Base-by-base conservation (phyloP, 2,329 filamentous ascomycete species). In the Colletotrichum sp. region DNA sequence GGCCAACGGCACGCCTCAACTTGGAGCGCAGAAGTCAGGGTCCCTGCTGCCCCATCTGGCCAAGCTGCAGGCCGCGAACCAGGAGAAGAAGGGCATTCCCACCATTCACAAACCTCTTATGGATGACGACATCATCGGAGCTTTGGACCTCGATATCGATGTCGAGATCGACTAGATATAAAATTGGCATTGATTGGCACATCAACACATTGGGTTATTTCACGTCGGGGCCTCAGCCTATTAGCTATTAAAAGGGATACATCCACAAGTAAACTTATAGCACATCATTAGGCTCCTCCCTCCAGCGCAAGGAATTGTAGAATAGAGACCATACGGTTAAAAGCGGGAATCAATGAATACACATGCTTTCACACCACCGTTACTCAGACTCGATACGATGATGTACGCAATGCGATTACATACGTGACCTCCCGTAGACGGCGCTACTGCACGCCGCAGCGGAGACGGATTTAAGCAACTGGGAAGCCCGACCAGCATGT, bases 61-160 rank as follows among this genome's bases (percentile, higher is more conserved):
- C 70, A 92, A 88, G 84, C 84, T 90, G 78, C 88, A 88, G 81
- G 85, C 88, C 78, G 88, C 89, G 84, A 87, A 87, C 77, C 85
- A 85, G 74, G 89, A 92, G 79, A 92, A 90, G 84, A 92, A 90
- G 80, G 90, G 90, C 15, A 84, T 93, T 76, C 90, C 92, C 5
- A 92, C 92, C 15, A 94, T 95, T 65, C 94, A 96, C 81, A 93
- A 94, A 85, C 93, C 94, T 34, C 91, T 96, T 73, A 94, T 94
- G 88, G 96, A 98, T 77, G 97, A 99, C 82, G 97, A 99, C 82
- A 94, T 98, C 72, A 96, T 99, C 84, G 96, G 94, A 2, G 91
- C 93, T 30, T 88, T 99, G 87, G 97, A 99, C 83, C 86, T 99
- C 80, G 96, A 95, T 32, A 95, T 99, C 82, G 96, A 99, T 80